Evolutionary conservation across 2,329 filamentous ascomycete genomes (phyloP), one percentile per base, ranked within the genome.

Genomic region (Paecilomyces variotii): DNA sequence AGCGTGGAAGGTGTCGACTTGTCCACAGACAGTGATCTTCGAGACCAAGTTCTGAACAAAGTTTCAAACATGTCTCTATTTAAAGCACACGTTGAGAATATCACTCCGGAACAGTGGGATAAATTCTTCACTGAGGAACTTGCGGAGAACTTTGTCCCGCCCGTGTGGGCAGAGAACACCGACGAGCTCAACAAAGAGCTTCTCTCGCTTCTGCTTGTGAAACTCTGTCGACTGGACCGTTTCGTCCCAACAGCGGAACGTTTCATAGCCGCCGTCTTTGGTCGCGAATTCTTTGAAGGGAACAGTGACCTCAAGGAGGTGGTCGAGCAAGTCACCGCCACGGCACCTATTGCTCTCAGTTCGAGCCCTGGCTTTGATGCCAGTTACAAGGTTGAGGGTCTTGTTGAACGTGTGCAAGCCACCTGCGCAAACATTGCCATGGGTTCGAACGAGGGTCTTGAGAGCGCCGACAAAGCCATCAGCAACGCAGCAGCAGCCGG

Each of bases 281-380:
- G 93, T 5, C 78, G 85, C 54, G 86, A 87, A 54, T 82, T 97
- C 54, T 87, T 96, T 59, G 91, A 97, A 64, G 84, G 89, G 54
- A 87, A 87, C 54, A 90, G 93, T 68, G 92, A 97, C 70, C 83
- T 99, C 53, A 87, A 88, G 70, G 85, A 89, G 60, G 93, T 94
- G 19, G 89, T 96, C 58, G 84, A 87, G 56, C 88, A 96, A 74
- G 91, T 96, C 56, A 87, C 87, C 4, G 87, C 93, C 30, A 90
- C 86, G 32, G 87, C 90, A 2, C 94, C 94, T 9, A 89, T 99
- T 65, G 89, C 94, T 2, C 83, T 99, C 35, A 93, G 93, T 68
- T 99, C 94, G 4, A 97, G 89, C 68, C 91, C 93, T 60, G 94
- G 94, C 39, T 99, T 99, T 72, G 94, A 99, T 75, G 95, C 95